Evolutionary conservation across 1,284 basidiomycete species (phyloP).

Genomic region (Apiotrichum domesticum): DNA sequence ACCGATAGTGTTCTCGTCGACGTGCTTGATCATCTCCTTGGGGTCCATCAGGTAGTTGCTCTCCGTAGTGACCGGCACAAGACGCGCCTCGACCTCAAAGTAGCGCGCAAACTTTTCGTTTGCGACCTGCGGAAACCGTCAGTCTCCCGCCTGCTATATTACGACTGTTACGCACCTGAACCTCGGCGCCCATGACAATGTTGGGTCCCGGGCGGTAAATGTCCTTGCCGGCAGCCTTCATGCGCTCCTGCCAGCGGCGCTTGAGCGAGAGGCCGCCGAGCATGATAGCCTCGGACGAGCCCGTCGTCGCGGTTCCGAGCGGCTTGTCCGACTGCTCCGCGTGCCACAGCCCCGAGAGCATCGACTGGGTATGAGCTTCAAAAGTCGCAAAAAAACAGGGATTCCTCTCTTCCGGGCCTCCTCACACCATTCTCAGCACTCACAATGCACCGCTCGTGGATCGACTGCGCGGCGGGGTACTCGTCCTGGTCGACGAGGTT

Average conservation of each 20-base stretch:
- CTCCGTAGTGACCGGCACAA: conserved; percentile 19
- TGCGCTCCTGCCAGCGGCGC: conserved; percentile 82
- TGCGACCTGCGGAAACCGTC: conserved; percentile 41
- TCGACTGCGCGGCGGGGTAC: conserved; percentile 68
- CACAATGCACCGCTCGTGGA: conserved; percentile 67
- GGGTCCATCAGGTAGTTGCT: conserved; percentile 77
- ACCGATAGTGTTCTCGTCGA: conserved; percentile 74
- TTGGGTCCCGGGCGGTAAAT: conserved; percentile 71
- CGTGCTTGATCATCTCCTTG: conserved; percentile 74
- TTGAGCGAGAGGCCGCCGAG: conserved; percentile 93
- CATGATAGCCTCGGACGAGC: conserved; percentile 86
- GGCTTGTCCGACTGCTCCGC: conserved; percentile 67
- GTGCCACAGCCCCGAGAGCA: conserved; percentile 90
- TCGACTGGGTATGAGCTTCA: conserved; percentile 50
- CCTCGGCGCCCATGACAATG: conserved; percentile 60
- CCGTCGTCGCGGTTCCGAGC: conserved; percentile 87
- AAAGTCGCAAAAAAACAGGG: neutral
- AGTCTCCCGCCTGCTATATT: too few species aligned
- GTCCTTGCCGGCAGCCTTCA: conserved; percentile 77
- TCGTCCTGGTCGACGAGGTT: conserved; percentile 89
- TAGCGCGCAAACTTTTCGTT: conserved; percentile 76
- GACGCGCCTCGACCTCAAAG: conserved; percentile 53
- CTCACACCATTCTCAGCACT: neutral
- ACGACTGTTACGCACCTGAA: conserved; percentile 50
- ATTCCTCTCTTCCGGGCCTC: too few species aligned